These are phyloP conservation scores for Tulasnella sp. DNA, from an alignment of 768 basidiomycete genomes.

Conservation along the genomic window DNA sequence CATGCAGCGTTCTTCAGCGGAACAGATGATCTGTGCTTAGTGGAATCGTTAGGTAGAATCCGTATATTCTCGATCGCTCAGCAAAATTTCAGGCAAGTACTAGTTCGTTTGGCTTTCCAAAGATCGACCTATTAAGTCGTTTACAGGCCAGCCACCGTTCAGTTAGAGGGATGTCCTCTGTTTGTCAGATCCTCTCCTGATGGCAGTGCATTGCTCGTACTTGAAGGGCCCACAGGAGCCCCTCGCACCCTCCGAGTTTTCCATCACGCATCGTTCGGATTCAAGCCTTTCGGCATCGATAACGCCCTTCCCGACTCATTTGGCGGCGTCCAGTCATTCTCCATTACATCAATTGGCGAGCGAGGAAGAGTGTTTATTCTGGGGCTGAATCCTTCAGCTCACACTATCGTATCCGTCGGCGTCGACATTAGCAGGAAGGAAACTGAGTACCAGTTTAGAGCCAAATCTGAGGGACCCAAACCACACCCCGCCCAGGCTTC, in stretches of 20 bases:
- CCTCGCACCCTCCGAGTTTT: conserved; percentile 39
- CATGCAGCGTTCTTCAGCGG: conserved; percentile 47
- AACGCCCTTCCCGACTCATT: conserved; percentile 33
- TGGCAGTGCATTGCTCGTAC: conserved; percentile 49
- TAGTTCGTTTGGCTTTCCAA: neutral
- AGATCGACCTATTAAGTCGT: neutral
- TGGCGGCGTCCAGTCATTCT: conserved; percentile 28
- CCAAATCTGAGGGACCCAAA: conserved; percentile 34
- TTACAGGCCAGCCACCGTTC: neutral
- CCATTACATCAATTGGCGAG: conserved; percentile 46
- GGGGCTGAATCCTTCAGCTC: conserved; percentile 37
- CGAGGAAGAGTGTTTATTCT: conserved; percentile 46
- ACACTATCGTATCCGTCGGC: conserved; percentile 41
- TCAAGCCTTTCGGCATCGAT: conserved; percentile 41
- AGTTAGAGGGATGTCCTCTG: neutral
- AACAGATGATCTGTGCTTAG: conserved; percentile 50
- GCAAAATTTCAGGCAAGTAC: too few relatives aligned
- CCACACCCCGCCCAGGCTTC: neutral
- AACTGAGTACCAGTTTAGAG: conserved; percentile 48
- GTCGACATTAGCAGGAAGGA: conserved; percentile 52
- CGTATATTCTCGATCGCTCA: conserved; percentile 38
- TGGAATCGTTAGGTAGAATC: conserved; percentile 44
- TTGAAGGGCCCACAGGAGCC: conserved; percentile 28
- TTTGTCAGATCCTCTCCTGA: conserved; percentile 44
- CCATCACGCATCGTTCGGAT: conserved; percentile 56